Evolutionary conservation across 371 early-diverging fungal species (phyloP), one percentile per base, ranked within the genome.

Genomic region (Fennellomyces sp.): DNA sequence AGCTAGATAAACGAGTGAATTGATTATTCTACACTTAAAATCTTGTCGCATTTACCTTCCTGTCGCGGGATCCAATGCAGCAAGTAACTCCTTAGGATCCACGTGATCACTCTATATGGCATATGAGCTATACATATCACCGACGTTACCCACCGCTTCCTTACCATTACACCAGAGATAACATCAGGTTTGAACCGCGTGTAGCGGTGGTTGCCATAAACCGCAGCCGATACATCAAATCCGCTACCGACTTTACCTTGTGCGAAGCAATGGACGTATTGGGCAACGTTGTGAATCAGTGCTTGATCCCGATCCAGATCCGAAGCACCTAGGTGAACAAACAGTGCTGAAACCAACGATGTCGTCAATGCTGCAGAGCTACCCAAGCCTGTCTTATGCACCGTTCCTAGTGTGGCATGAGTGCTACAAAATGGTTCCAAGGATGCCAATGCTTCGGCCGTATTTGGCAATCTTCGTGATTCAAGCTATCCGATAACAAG

Each of bases 201-300:
- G 65, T 98, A 97, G 4, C 83, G 70, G 63, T 96, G 96, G 31
- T 88, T 87, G 11, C 97, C 98, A 75, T 82, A 94, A 2, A 94
- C 90, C 2, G 97, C 98, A 15, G 94, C 84, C 3, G 92, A 88
- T 15, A 98, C 95, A 70, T 98, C 98, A 65, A 98, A 98, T 5
- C 98, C 98, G 36, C 90, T 90, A 2, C 98, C 98, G 26, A 98
- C 88, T 70, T 98, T 98, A 29, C 98, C 98, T 68, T 98, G 98
- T 17, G 97, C 97, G 33, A 90, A 75, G 57, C 97, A 96, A 76
- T 98, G 98, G n/a, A 88, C 84, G 50, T 88, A 86, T 72, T 97
- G 97, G 0, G 98, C 91, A 2, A 88, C 58, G 55, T 93, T 92
- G 73, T 97, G 96, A 8, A 94, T 82, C 38, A 89, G 73, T 17